phyloP scores from a whole-genome alignment of 2,329 filamentous ascomycete species.

The Aspergillus aculeatinus region DNA sequence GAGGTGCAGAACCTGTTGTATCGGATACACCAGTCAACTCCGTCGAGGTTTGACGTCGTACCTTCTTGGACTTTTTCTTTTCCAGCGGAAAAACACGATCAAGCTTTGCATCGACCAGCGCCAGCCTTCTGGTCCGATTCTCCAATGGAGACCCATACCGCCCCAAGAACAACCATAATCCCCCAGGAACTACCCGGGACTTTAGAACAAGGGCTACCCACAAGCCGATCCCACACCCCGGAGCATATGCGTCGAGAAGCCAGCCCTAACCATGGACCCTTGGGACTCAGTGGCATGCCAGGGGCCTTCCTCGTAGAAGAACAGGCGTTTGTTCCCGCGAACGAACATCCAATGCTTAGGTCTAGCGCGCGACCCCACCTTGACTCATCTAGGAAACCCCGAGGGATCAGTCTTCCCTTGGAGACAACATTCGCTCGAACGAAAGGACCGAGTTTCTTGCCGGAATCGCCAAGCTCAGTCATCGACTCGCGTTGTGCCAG shows the following conservation, averaged over 20 bases:
- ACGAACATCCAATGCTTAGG: not conserved
- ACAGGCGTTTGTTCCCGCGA: not conserved
- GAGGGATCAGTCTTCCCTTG: not conserved
- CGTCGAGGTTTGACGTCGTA: not conserved
- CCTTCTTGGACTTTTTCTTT: not conserved
- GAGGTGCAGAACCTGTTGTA: constrained; percentile 22
- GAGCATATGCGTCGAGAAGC: constrained; percentile 24
- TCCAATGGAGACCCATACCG: not conserved
- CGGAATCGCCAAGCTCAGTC: not conserved
- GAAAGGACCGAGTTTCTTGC: not conserved
- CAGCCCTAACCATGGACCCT: not conserved
- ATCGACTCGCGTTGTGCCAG: not conserved
- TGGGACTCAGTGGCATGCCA: not conserved
- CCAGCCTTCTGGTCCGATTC: not conserved
- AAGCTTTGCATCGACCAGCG: not conserved
- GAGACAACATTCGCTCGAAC: not conserved
- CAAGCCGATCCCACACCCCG: constrained; percentile 27
- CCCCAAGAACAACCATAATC: not conserved
- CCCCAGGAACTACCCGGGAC: constrained; percentile 26
- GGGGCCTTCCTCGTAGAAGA: not conserved
- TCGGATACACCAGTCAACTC: constrained; percentile 5
- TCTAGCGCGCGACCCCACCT: not conserved
- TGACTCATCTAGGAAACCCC: not conserved
- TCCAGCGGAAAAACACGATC: not conserved
- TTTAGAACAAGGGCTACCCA: constrained; percentile 29